Evolutionary conservation across 345 rosid species (phyloP).

Genomic region (Camelina sativa): DNA sequence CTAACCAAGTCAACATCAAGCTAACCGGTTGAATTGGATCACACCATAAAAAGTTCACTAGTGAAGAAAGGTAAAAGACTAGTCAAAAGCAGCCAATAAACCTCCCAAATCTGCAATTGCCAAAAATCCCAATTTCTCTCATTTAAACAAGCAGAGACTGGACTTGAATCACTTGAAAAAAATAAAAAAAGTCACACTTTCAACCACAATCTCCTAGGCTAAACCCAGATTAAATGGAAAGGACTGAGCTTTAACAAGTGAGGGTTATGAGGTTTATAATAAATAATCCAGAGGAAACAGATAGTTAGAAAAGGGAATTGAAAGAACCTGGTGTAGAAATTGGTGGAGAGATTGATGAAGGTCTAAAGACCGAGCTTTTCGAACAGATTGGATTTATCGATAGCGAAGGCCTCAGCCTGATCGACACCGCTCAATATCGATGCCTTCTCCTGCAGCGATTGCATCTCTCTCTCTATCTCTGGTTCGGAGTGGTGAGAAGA

Average conservation of each 20-base stretch:
- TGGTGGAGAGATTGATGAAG: conserved; percentile 85
- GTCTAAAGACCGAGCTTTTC: conserved; percentile 81
- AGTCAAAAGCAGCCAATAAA: too few relatives aligned
- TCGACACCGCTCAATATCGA: conserved; percentile 85
- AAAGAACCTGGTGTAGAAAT: conserved; percentile 79
- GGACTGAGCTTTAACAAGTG: background rate
- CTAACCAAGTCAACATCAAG: too few relatives aligned
- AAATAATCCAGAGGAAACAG: background rate
- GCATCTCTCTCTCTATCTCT: conserved; percentile 44
- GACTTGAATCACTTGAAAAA: background rate
- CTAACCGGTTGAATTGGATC: too few relatives aligned
- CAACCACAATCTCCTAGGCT: background rate
- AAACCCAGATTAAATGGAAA: background rate
- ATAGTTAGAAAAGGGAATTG: background rate
- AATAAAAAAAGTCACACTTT: background rate
- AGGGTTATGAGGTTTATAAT: background rate
- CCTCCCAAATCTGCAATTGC: background rate
- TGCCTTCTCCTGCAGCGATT: conserved; percentile 82
- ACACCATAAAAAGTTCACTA: background rate
- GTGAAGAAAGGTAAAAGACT: too few relatives aligned
- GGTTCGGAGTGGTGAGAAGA: background rate
- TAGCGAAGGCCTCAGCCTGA: conserved; percentile 77
- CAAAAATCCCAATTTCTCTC: background rate
- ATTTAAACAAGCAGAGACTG: conserved; percentile 1
- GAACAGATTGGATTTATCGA: conserved; percentile 73